Evolutionary conservation across 139 green algal genomes (phyloP).

Genomic region (Haematococcus sp.): DNA sequence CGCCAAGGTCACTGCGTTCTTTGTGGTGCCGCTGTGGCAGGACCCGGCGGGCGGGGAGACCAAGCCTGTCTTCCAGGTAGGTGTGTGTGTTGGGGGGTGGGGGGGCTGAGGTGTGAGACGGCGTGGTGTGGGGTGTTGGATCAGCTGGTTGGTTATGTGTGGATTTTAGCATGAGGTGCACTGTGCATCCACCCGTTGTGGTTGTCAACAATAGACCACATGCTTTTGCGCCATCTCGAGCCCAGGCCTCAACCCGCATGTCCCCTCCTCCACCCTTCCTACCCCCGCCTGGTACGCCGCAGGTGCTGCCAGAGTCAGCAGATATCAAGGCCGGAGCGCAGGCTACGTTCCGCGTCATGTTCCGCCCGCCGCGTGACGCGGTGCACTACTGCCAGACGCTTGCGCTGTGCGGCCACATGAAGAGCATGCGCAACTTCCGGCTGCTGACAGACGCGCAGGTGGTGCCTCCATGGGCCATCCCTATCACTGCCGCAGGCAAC

Average conservation of each 20-base stretch:
- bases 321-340: constrained; percentile 53
- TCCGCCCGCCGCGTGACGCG: constrained; percentile 56
- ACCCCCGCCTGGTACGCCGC: too few relatives aligned
- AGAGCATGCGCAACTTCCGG: constrained; percentile 68
- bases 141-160: not conserved
- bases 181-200: too few relatives aligned
- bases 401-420: constrained; percentile 34
- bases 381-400: constrained; percentile 46
- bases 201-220: too few relatives aligned
- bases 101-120: not conserved
- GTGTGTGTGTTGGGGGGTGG: not conserved
- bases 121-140: not conserved
- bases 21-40: constrained; percentile 37
- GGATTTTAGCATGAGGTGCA: not conserved
- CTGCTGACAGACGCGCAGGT: constrained; percentile 50
- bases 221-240: too few relatives aligned
- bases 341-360: constrained; percentile 52
- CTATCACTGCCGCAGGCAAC: constrained; percentile 45
- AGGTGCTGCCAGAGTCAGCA: constrained; percentile 62
- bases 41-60: constrained; percentile 29
- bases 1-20: constrained; percentile 35
- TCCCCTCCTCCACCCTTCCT: too few relatives aligned
- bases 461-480: constrained; percentile 22
- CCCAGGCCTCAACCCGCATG: too few relatives aligned
- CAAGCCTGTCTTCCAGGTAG: constrained; percentile 45